Conservation (phyloP, 352 stramenopile species). For the Phytophthora constricta region DNA sequence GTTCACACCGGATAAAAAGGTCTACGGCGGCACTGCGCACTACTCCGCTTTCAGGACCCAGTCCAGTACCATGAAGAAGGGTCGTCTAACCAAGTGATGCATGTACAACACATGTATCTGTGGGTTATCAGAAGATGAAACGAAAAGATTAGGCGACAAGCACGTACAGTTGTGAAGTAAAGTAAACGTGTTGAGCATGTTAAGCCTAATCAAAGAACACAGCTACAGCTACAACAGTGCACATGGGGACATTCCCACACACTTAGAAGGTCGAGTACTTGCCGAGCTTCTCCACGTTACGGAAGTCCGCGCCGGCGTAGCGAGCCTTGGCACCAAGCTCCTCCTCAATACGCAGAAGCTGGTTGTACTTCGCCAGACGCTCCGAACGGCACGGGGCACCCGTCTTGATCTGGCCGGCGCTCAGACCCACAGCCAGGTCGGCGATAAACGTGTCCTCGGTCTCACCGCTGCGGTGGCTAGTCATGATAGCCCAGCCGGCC, state of each 20-base stretch:
- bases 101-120: too few relatives aligned
- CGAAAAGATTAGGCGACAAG: too few relatives aligned
- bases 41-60: slow-evolving; percentile 75
- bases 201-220: slow-evolving; percentile 15
- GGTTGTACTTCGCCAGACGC: slow-evolving; percentile 99
- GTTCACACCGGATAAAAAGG: slow-evolving; percentile 71
- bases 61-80: slow-evolving; percentile 80
- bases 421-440: slow-evolving; percentile 98
- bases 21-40: slow-evolving; percentile 79
- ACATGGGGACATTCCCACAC: slow-evolving; percentile 10
- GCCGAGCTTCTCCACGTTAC: slow-evolving; percentile 87
- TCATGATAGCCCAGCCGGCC: slow-evolving; percentile 99
- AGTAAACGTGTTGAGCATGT: slow-evolving; percentile 28
- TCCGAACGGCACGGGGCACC: slow-evolving; percentile 98
- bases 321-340: slow-evolving; percentile 90
- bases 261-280: slow-evolving; percentile 69
- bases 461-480: slow-evolving; percentile 98
- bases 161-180: slow-evolving; percentile 11
- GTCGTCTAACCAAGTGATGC: slow-evolving; percentile 62
- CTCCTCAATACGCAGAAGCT: slow-evolving; percentile 99
- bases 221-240: slow-evolving; percentile 14
- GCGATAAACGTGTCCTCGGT: slow-evolving; percentile 99
- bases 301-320: slow-evolving; percentile 86
- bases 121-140: slow-evolving; percentile 5
- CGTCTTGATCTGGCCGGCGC: slow-evolving; percentile 99